A percentile compares a stretch with the other conserved stretches of the same genome.
phyloP scores from a whole-genome alignment of 148 eudicot species.

The Rhododendron griersonianum region DNA sequence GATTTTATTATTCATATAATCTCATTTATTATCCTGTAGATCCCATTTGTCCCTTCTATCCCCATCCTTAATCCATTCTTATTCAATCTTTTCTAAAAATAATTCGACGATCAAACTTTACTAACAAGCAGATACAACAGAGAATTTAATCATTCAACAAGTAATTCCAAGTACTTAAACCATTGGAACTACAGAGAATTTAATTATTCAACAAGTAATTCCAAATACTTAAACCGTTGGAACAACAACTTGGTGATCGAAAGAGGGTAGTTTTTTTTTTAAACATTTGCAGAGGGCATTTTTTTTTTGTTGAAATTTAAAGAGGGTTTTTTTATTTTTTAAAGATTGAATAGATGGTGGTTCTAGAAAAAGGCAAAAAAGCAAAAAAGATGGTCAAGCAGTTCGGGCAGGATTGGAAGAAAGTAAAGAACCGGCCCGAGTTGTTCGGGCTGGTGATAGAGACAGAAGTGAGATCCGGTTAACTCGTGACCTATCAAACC shows the following conservation, averaged over 20 bases:
- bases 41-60: too few species aligned
- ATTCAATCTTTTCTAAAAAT: too few species aligned
- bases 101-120: too few species aligned
- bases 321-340: background rate
- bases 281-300: background rate
- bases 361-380: background rate
- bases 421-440: background rate
- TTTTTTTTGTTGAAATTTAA: background rate
- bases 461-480: conserved; percentile 12
- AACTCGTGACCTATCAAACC: background rate
- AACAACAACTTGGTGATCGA: background rate
- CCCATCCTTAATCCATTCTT: too few species aligned
- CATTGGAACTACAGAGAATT: background rate
- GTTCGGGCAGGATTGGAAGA: conserved; percentile 11
- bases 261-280: background rate
- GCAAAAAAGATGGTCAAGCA: background rate
- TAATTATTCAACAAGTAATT: too few species aligned
- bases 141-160: too few species aligned
- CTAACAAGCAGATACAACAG: too few species aligned
- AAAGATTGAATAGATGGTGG: background rate
- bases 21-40: too few species aligned
- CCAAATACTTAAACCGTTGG: background rate
- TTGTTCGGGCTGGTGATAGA: background rate
- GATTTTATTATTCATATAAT: too few species aligned
- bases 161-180: background rate